Percentiles rank a stretch among this genome's conserved stretches.
Evolutionary conservation across 1,284 basidiomycete species (phyloP).

Genomic region (Boletus mariae): DNA sequence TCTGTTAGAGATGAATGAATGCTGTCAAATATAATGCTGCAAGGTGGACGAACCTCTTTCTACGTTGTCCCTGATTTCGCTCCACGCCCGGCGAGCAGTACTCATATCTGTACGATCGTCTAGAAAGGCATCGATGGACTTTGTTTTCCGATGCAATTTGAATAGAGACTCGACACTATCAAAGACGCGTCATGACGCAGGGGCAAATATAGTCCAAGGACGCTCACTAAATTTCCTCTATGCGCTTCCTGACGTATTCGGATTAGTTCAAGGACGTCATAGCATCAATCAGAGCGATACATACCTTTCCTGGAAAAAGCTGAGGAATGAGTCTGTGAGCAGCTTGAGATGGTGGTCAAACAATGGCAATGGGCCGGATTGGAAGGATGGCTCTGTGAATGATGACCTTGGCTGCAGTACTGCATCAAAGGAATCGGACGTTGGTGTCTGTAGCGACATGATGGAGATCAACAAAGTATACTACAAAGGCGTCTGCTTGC

Average conservation of each 20-base stretch:
- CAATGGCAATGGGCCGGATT: slow-evolving; percentile 57
- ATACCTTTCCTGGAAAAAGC: slow-evolving; percentile 83
- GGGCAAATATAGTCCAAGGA: background rate
- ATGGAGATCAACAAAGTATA: slow-evolving; percentile 5
- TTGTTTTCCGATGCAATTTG: slow-evolving; percentile 67
- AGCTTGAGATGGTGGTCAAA: slow-evolving; percentile 71
- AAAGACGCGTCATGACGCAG: slow-evolving; percentile 9
- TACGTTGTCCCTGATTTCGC: slow-evolving; percentile 78
- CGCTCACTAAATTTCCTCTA: slow-evolving; percentile 80
- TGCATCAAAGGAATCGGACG: slow-evolving; percentile 22
- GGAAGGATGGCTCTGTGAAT: slow-evolving; percentile 39
- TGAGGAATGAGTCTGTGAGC: slow-evolving; percentile 72
- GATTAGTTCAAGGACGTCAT: slow-evolving; percentile 3
- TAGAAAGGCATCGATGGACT: slow-evolving; percentile 60
- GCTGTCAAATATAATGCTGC: background rate
- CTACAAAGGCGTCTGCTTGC: background rate
- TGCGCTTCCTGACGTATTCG: slow-evolving; percentile 54
- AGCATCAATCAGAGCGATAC: slow-evolving; percentile 21
- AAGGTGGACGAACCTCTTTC: slow-evolving; percentile 59
- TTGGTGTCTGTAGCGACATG: slow-evolving; percentile 24
- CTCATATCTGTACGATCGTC: slow-evolving; percentile 61
- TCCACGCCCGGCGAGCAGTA: slow-evolving; percentile 72
- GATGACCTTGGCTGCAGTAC: slow-evolving; percentile 35
- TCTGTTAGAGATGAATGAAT: slow-evolving; percentile 43
- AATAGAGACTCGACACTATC: slow-evolving; percentile 66